These are phyloP conservation scores for Avena eriantha DNA, from an alignment of 176 grass and related monocot genomes.

Conservation along the genomic window DNA sequence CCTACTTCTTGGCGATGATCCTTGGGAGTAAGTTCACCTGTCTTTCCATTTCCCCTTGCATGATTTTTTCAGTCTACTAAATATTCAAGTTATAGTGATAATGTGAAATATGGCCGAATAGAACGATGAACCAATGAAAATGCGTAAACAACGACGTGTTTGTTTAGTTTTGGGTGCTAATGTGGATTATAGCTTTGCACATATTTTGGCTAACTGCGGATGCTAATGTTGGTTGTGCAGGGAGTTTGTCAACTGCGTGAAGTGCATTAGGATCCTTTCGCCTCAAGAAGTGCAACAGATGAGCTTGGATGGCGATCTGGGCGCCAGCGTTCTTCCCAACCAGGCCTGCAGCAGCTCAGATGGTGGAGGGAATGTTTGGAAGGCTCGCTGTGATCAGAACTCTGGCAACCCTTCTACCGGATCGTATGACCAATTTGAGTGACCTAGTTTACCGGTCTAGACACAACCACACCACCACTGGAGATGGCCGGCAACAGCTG, in stretches of 20 bases:
- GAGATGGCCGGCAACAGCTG: not conserved
- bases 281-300: constrained; percentile 84
- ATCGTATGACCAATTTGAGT: constrained; percentile 83
- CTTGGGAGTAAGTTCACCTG: constrained; percentile 70
- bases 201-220: constrained; percentile 14
- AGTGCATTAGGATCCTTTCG: constrained; percentile 73
- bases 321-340: constrained; percentile 61
- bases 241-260: constrained; percentile 79
- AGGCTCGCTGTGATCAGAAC: constrained; percentile 75
- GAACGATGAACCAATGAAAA: not conserved
- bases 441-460: constrained; percentile 40
- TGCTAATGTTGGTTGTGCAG: constrained; percentile 43
- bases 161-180: not conserved
- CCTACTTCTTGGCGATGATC: constrained; percentile 77
- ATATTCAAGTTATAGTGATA: not conserved
- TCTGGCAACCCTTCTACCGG: constrained; percentile 73
- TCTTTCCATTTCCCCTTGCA: not conserved
- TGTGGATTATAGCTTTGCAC: not conserved
- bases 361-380: constrained; percentile 65
- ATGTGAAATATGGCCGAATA: constrained; percentile 5
- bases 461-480: not conserved
- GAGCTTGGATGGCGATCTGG: constrained; percentile 80
- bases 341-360: constrained; percentile 71
- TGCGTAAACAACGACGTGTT: not conserved
- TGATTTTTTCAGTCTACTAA: not conserved